Evolutionary conservation across 352 stramenopile species (phyloP), one percentile per base, ranked within the genome.

Genomic region (Achlya hypogyna): DNA sequence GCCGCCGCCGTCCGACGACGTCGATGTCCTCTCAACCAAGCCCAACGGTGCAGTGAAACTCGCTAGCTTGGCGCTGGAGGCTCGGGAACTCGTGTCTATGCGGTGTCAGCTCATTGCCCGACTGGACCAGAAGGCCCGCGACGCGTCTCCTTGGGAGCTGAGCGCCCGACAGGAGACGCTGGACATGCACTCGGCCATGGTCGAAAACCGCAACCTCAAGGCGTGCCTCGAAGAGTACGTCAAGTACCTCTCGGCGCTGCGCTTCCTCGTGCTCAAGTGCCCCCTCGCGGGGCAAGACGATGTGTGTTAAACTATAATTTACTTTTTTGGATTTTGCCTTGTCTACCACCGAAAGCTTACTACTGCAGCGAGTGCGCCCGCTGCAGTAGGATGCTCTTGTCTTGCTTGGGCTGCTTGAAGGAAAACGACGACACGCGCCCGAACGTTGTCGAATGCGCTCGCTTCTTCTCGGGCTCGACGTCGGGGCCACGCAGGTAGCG

Each of bases 361-460:
- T 49, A 22, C 42, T 49, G 18, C 22, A 49, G 18, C 42, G 42
- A 49, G 42, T 49, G 22, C 22, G 42, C 42, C 18, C 42, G 42
- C 22, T 49, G n/a, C n/a, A n/a, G n/a, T n/a, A n/a, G n/a, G n/a
- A n/a, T n/a, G n/a, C n/a, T n/a, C n/a, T n/a, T n/a, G n/a, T n/a
- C n/a, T n/a, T n/a, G 38, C 31, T 56, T 56, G 31, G 49, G 49
- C 25, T 27, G 16, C 49, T 56, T 70, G 74, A 93, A 93, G 34
- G 84, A 91, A 53, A 93, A 80, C 5, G 84, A 89, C 63, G 84
- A 76, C 56, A 81, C 77, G 47, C 81, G 75, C 53, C 83, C 77
- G 65, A 94, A 90, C 1, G 83, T 94, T 22, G 79, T 87, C 51
- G 83, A 89, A 71, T 92, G 82, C 52, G 84, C 81, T 43, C 83